A percentile compares a stretch with the other conserved stretches of the same genome.
Conservation (phyloP, 805 yeast species). For the Starmerella riodocensis region DNA sequence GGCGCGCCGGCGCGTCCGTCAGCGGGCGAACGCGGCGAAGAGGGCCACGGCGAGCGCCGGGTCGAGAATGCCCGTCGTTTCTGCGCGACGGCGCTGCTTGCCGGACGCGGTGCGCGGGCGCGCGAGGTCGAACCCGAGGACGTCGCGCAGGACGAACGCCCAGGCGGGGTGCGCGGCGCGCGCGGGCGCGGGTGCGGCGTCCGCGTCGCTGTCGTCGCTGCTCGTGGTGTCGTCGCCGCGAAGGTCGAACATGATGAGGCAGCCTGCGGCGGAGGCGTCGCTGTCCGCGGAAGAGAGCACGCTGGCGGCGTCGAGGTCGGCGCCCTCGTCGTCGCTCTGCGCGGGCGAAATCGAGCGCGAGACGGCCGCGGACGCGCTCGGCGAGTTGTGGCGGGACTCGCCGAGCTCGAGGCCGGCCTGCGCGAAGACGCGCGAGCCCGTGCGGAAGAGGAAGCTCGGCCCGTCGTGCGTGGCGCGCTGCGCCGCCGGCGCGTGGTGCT, state of each 20-base stretch:
- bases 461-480: slow-evolving; percentile 1
- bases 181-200: background rate
- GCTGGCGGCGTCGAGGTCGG: background rate
- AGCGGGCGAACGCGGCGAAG: background rate
- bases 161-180: background rate
- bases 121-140: slow-evolving; percentile 5
- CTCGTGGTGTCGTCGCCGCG: background rate
- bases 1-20: too few relatives aligned
- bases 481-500: background rate
- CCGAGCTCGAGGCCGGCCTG: slow-evolving; percentile 9
- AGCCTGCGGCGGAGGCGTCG: background rate
- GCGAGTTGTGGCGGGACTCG: slow-evolving; percentile 1
- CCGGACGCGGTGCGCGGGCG: slow-evolving; percentile 2
- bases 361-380: background rate
- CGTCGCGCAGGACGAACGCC: background rate
- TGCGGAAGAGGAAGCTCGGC: slow-evolving; percentile 11
- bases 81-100: slow-evolving; percentile 7
- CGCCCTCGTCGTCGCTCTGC: background rate
- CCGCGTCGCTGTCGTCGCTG: background rate
- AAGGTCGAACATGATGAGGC: background rate
- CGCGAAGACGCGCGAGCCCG: slow-evolving; percentile 11
- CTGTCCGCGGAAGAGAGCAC: background rate
- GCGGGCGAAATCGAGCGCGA: slow-evolving; percentile 1
- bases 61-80: slow-evolving; percentile 8
- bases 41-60: slow-evolving; percentile 13